phyloP scores from a whole-genome alignment of 2,329 filamentous ascomycete species.

The Cladosporium sp. region DNA sequence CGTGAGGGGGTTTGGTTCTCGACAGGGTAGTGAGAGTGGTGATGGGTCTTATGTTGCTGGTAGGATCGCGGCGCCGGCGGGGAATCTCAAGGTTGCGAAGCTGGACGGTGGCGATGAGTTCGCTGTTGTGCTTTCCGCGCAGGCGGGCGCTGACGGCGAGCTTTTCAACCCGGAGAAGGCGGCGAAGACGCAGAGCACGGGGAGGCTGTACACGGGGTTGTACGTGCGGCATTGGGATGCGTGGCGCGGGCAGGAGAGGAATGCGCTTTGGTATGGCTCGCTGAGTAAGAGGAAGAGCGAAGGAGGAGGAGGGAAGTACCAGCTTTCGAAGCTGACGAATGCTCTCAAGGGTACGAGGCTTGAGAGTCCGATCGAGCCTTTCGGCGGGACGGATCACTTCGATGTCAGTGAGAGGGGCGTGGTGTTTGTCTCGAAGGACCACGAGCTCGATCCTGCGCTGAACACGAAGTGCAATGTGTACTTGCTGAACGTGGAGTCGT shows the following conservation, averaged over 20 bases:
- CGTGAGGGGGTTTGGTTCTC: background rate
- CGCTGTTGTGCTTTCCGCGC: conserved; percentile 56
- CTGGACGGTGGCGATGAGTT: conserved; percentile 40
- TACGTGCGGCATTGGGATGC: conserved; percentile 59
- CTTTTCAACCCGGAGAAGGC: conserved; percentile 58
- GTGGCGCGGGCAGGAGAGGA: conserved; percentile 66
- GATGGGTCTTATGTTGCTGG: conserved; percentile 44
- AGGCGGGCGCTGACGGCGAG: conserved; percentile 67
- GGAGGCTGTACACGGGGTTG: conserved; percentile 52
- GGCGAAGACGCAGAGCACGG: conserved; percentile 47
- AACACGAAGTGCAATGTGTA: conserved; percentile 84
- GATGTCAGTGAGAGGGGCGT: conserved; percentile 69
- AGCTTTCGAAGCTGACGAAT: conserved; percentile 59
- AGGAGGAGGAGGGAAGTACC: conserved; percentile 37
- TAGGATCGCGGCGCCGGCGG: conserved; percentile 49
- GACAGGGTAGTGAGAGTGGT: too few species aligned
- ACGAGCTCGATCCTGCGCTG: conserved; percentile 67
- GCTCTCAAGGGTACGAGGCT: conserved; percentile 61
- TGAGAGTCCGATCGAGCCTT: conserved; percentile 72
- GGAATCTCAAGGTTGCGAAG: conserved; percentile 51
- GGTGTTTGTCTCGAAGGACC: conserved; percentile 75
- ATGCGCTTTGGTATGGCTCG: conserved; percentile 72
- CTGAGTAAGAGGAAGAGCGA: conserved; percentile 44
- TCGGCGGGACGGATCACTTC: conserved; percentile 79
- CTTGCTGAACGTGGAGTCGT: conserved; percentile 65